Evolutionary conservation across 768 basidiomycete species (phyloP), one percentile per base, ranked within the genome.

Genomic region (Lentinula raphanica): DNA sequence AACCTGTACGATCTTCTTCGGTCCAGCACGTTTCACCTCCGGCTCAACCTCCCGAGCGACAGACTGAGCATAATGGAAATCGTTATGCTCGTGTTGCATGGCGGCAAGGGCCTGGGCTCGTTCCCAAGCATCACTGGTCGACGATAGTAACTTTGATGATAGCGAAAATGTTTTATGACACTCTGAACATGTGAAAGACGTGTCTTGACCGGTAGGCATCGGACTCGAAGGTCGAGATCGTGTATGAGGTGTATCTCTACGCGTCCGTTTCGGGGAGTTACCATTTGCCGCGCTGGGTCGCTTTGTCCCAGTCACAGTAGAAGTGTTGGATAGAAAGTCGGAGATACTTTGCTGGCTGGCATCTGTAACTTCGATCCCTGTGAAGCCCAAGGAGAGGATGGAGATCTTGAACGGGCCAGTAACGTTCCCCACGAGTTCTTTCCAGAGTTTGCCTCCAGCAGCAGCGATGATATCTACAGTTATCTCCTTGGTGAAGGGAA

Each of bases 61-160:
- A 56, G 92, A 88, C 64, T 86, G 78, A 1, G 95, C 94, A 63
- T 93, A 85, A 69, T 98, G 95, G 69, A 84, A 97, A 71, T 97
- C 95, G 35, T 83, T 79, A 64, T 98, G 95, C 66, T 97, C 95
- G 69, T 80, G 63, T 55, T 76, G 76, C 56, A 83, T 66, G 59
- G 70, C 70, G 5, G 69, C 73, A 36, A 87, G 63, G 19, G 65
- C 75, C 64, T 65, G 66, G 58, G 71, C 67, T 60, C 62, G 64
- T 61, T 72, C 74, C 49, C 64, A 76, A 39, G 63, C 66, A 54
- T 66, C 71, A 51, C 60, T 54, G 44, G 56, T 59, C 28, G 53
- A 54, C 28, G 54, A 21, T 49, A 66, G 62, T 35, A 60, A 60
- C 46, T 58, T 65, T 44, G 64, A 65, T 36, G 69, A 62, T 40